Percentiles rank a stretch among this genome's conserved stretches.
Conservation (phyloP, 805 yeast species). For the Cyberlindnera maclurae region DNA sequence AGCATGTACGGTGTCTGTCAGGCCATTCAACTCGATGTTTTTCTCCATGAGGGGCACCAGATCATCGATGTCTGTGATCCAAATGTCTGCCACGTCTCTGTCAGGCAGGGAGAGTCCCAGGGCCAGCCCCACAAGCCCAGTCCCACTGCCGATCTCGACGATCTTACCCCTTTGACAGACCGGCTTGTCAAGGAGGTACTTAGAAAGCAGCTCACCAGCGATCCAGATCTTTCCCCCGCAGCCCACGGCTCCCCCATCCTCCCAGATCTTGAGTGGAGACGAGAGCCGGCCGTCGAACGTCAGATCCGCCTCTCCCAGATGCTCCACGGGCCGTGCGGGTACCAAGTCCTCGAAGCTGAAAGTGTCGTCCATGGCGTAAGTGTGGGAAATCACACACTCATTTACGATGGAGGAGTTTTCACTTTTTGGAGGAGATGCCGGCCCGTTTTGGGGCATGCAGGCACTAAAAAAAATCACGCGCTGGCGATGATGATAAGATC, state of each 20-base stretch:
- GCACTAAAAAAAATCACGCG: conserved; percentile 3
- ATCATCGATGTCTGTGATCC: conserved; percentile 42
- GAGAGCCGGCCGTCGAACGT: conserved; percentile 33
- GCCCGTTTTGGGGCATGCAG: conserved; percentile 1
- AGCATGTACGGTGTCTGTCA: conserved; percentile 32
- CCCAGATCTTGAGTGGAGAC: conserved; percentile 32
- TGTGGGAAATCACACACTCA: not conserved
- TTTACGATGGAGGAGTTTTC: not conserved
- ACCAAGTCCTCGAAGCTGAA: conserved; percentile 25
- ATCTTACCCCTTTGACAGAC: conserved; percentile 24
- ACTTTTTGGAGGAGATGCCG: not conserved
- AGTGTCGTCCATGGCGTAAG: not conserved
- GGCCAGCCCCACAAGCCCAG: conserved; percentile 46
- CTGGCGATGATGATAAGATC: not conserved
- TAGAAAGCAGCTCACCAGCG: conserved; percentile 48
- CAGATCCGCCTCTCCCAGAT: conserved; percentile 32
- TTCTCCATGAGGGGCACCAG: conserved; percentile 40
- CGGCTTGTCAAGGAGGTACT: conserved; percentile 29
- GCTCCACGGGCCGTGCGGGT: conserved; percentile 28
- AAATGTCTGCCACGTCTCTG: conserved; percentile 24
- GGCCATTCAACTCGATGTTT: conserved; percentile 36
- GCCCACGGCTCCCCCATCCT: conserved; percentile 53
- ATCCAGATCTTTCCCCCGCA: conserved; percentile 63
- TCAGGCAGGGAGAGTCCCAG: conserved; percentile 20
- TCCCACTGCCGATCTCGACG: conserved; percentile 51